Base-by-base conservation (phyloP, 1,284 basidiomycete species). In the Marasmius tenuissimus region DNA sequence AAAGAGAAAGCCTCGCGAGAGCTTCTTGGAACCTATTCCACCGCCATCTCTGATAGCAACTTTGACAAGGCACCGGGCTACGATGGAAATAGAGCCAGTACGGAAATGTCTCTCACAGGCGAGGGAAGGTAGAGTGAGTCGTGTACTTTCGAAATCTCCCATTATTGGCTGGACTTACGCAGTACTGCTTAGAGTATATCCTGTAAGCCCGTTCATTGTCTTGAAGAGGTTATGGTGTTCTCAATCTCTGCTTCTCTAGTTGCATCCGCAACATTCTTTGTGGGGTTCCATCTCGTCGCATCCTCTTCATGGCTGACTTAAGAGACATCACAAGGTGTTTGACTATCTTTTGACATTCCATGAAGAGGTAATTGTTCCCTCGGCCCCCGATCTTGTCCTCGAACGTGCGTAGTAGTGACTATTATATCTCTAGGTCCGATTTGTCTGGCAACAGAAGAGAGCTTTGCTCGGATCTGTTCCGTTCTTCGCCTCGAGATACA, bases 341-440 rank as follows among this genome's bases (percentile, higher is more conserved):
- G 68, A 69, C 27, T 69, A 67, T 57, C 45, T 53, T 20, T 40
- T 69, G 33, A 69, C 68, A 12, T 59, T 66, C 33, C 54, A 42
- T 42, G 64, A 65, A 53, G 68, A 69, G 60, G 67, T 57, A 54
- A 48, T 40, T 22, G 8, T 22, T 35, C 11, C 40, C 22, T 22
- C 16, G 34, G 27, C 4, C 12, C 18, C 22, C 18, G 35, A 45
- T 33, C 16, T 20, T 14, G 3, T 6, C 33, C 35, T 51, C 16
- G 20, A 16, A 27, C 40, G 18, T 33, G 27, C 50, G 8, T 11
- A 27, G 14, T 12, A 51, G 3, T 47, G 12, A 57, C 18, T 20
- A 42, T 33, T 12, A 52, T n/a, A 35, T 48, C 49, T 7, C 45
- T 48, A 68, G 67, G 18, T 61, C 14, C 64, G 60, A 10, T 63